phyloP scores from a whole-genome alignment of 805 yeast species.

The Wickerhamiella cacticola region DNA sequence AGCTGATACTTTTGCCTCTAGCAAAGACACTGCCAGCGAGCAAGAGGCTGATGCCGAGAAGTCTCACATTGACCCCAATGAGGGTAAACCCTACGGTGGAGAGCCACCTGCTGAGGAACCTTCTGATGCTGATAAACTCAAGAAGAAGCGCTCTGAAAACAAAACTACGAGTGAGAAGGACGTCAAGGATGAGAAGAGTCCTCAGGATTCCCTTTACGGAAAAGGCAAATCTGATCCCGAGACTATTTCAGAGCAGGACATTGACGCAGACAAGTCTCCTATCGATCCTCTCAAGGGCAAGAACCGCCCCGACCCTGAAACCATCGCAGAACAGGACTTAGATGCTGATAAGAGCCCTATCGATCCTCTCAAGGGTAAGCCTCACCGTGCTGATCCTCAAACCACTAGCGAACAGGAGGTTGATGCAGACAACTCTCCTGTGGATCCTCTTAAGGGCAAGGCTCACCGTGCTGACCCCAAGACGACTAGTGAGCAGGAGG shows the following conservation, averaged over 20 bases:
- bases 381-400: neutral
- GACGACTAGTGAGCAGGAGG: slow-evolving; percentile 2
- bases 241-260: neutral
- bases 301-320: neutral
- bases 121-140: too few relatives aligned
- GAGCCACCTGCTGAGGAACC: neutral
- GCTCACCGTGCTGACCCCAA: neutral
- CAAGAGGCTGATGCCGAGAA: slow-evolving; percentile 6
- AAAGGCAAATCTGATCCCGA: neutral
- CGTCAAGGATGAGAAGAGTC: too few relatives aligned
- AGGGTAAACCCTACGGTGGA: neutral
- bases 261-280: slow-evolving; percentile 5
- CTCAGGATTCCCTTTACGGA: too few relatives aligned
- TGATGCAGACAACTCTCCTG: slow-evolving; percentile 9
- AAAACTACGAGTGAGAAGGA: too few relatives aligned
- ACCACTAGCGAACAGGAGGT: slow-evolving; percentile 6
- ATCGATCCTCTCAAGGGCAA: slow-evolving; percentile 2
- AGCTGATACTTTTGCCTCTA: neutral
- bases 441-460: slow-evolving; percentile 5
- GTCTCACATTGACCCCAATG: too few relatives aligned
- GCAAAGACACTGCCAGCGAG: neutral
- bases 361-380: neutral
- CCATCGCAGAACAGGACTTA: slow-evolving; percentile 6
- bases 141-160: too few relatives aligned
- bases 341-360: slow-evolving; percentile 3